Percentiles rank a stretch among this genome's conserved stretches.
These are phyloP conservation scores for Aspergillus mulundensis DNA, from an alignment of 495 filamentous ascomycete genomes.

Conservation along the genomic window DNA sequence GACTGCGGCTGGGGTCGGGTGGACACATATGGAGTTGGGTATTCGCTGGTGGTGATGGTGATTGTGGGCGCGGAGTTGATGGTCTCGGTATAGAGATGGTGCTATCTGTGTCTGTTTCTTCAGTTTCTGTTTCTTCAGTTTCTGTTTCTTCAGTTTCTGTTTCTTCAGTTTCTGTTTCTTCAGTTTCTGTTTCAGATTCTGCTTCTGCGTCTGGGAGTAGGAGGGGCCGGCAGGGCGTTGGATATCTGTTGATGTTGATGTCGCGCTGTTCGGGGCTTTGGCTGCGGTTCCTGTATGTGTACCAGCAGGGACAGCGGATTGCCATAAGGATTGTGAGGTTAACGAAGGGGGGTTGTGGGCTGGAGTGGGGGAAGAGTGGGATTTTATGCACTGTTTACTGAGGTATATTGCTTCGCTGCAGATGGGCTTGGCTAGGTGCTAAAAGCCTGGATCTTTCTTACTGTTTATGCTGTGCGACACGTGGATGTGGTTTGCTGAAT, in stretches of 20 bases:
- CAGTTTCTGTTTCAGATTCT: not conserved
- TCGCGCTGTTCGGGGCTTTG: not conserved
- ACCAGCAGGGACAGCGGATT: not conserved
- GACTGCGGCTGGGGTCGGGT: not conserved
- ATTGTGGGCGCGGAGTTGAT: not conserved
- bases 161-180: too few species aligned
- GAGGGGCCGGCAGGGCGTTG: not conserved
- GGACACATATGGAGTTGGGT: not conserved
- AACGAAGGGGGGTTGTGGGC: not conserved
- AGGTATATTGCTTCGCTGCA: not conserved
- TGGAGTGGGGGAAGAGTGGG: not conserved
- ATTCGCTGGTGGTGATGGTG: not conserved
- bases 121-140: not conserved
- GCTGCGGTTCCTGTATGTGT: not conserved
- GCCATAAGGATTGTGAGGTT: not conserved
- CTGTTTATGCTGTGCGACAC: constrained; percentile 3
- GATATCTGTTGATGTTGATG: not conserved
- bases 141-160: not conserved
- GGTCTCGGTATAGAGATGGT: not conserved
- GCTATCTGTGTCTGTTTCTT: not conserved
- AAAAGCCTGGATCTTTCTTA: not conserved
- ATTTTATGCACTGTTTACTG: not conserved
- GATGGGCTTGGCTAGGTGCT: not conserved
- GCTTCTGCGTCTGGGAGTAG: not conserved
- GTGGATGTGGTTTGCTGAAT: constrained; percentile 2